Conservation (phyloP, 768 basidiomycete genomes). For the Clitopilus hobsonii region DNA sequence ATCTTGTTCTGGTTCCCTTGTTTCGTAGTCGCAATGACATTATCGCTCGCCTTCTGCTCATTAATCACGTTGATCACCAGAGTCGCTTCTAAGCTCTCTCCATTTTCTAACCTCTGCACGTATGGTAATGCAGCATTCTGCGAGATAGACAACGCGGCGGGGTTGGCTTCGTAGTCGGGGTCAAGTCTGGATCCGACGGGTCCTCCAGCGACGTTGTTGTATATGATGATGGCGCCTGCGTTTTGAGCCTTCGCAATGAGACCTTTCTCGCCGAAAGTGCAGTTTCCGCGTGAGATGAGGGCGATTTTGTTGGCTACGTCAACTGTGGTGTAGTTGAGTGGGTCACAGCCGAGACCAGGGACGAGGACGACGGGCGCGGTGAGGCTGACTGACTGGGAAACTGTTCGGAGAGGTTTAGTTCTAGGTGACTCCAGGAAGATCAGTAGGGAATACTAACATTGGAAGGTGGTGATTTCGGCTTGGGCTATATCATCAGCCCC, state of each 20-base stretch:
- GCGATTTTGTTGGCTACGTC: slow-evolving; percentile 21
- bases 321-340: slow-evolving; percentile 17
- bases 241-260: slow-evolving; percentile 20
- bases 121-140: slow-evolving; percentile 19
- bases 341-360: slow-evolving; percentile 19
- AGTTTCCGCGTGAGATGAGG: slow-evolving; percentile 22
- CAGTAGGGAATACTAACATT: slow-evolving; percentile 11
- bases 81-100: slow-evolving; percentile 18
- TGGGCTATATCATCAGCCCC: slow-evolving; percentile 5
- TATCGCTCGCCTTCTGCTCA: slow-evolving; percentile 20
- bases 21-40: slow-evolving; percentile 25
- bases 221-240: slow-evolving; percentile 22
- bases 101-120: slow-evolving; percentile 15
- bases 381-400: slow-evolving; percentile 19
- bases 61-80: slow-evolving; percentile 19
- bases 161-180: slow-evolving; percentile 18
- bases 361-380: slow-evolving; percentile 19
- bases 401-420: slow-evolving; percentile 15
- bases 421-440: slow-evolving; percentile 3
- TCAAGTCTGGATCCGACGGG: slow-evolving; percentile 17
- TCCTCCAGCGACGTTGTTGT: slow-evolving; percentile 23
- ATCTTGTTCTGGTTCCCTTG: slow-evolving; percentile 22
- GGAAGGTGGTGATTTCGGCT: slow-evolving; percentile 17
- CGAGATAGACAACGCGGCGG: slow-evolving; percentile 19
- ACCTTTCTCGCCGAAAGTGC: slow-evolving; percentile 21